Percentiles rank a stretch among this genome's conserved stretches.
These are phyloP conservation scores for Mycena sp. DNA, from an alignment of 1,284 basidiomycete genomes.

Conservation along the genomic window DNA sequence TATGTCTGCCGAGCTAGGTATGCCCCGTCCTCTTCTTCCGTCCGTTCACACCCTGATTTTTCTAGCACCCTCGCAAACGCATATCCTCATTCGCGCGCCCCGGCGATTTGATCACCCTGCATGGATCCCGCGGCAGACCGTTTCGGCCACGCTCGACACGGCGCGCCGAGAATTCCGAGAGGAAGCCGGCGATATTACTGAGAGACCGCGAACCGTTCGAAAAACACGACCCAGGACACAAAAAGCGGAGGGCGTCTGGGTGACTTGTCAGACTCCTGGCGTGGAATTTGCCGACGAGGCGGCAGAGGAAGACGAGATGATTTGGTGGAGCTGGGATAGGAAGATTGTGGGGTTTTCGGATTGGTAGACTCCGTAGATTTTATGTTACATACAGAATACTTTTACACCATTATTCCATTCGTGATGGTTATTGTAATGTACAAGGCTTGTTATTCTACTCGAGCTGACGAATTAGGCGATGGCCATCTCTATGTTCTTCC, in stretches of 20 bases:
- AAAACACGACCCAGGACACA: slow-evolving; percentile 24
- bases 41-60: background rate
- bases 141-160: slow-evolving; percentile 53
- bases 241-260: slow-evolving; percentile 69
- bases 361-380: too few species aligned
- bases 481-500: slow-evolving; percentile 8
- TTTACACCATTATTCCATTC: too few species aligned
- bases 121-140: slow-evolving; percentile 77
- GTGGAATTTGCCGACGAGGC: slow-evolving; percentile 31
- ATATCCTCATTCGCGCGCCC: slow-evolving; percentile 76
- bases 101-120: slow-evolving; percentile 74
- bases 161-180: slow-evolving; percentile 49
- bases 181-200: slow-evolving; percentile 31
- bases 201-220: background rate
- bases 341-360: slow-evolving; percentile 75
- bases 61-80: slow-evolving; percentile 75
- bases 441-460: too few species aligned
- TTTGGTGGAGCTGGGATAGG: slow-evolving; percentile 85
- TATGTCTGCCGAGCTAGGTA: slow-evolving; percentile 69
- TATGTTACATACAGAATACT: too few species aligned
- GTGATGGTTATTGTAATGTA: too few species aligned
- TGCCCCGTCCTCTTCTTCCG: background rate
- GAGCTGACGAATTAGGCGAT: background rate
- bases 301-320: slow-evolving; percentile 73
- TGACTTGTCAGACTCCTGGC: slow-evolving; percentile 48